Conservation (phyloP, 1,284 basidiomycete species). For the Ganoderma lucidum region DNA sequence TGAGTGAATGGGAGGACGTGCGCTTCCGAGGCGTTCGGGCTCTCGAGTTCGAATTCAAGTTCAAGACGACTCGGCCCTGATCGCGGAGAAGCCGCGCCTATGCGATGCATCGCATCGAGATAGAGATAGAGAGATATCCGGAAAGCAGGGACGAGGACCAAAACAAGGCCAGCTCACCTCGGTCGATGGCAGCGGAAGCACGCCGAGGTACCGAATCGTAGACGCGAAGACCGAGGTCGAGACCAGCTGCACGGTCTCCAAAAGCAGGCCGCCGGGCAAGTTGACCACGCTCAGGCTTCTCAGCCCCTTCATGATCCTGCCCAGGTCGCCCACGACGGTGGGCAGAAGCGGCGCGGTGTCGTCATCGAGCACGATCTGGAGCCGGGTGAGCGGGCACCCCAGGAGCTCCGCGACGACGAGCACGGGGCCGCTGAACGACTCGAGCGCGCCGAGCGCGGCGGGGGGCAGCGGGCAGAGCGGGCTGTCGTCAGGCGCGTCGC, state of each 20-base stretch:
- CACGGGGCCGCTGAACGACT: constrained; percentile 39
- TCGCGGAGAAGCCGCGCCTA: constrained; percentile 7
- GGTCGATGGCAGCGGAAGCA: constrained; percentile 36
- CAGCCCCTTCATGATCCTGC: constrained; percentile 32
- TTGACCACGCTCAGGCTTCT: constrained; percentile 39
- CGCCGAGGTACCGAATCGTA: constrained; percentile 40
- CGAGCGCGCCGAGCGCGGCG: constrained; percentile 35
- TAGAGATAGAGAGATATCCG: background rate
- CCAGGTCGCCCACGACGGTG: constrained; percentile 36
- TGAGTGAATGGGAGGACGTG: background rate
- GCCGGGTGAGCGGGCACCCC: constrained; percentile 38
- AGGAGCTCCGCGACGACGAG: constrained; percentile 40
- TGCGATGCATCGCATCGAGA: background rate
- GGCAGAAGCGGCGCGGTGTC: constrained; percentile 34
- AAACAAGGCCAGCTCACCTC: constrained; percentile 35
- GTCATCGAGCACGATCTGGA: constrained; percentile 40
- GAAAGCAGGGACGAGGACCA: background rate
- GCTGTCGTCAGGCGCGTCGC: constrained; percentile 32
- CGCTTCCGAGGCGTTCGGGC: background rate
- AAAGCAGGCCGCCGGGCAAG: constrained; percentile 35
- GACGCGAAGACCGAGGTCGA: constrained; percentile 35
- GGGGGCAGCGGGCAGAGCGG: constrained; percentile 29
- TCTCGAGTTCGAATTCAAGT: background rate
- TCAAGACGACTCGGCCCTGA: background rate
- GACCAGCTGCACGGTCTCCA: constrained; percentile 35